These are phyloP conservation scores for Claviceps maximensis DNA, from an alignment of 2,329 filamentous ascomycete genomes.

Conservation along the genomic window DNA sequence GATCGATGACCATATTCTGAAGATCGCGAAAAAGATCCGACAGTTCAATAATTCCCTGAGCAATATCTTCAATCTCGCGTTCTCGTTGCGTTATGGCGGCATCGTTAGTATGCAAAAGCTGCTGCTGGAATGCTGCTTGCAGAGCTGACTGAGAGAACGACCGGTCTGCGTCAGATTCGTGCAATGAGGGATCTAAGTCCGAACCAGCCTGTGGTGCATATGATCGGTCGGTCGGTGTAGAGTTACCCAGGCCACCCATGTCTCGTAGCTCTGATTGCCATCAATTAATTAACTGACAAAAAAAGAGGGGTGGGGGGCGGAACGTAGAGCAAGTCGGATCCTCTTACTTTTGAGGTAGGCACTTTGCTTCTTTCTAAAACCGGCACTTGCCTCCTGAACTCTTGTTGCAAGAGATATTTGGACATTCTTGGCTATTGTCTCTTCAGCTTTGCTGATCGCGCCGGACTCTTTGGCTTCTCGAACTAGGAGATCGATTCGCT, in stretches of 20 bases:
- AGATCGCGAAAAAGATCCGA: slow-evolving; percentile 94
- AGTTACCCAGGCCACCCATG: slow-evolving; percentile 45
- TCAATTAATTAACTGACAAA: background rate
- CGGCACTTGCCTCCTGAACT: slow-evolving; percentile 83
- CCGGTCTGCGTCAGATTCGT: slow-evolving; percentile 88
- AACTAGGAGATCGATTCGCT: slow-evolving; percentile 78
- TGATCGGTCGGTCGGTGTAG: slow-evolving; percentile 38
- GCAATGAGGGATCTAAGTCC: slow-evolving; percentile 74
- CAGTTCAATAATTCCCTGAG: slow-evolving; percentile 93
- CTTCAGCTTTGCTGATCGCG: slow-evolving; percentile 66
- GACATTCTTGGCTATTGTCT: slow-evolving; percentile 92
- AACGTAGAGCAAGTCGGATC: slow-evolving; percentile 3
- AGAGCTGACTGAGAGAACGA: slow-evolving; percentile 84
- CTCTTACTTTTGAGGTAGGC: slow-evolving; percentile 78
- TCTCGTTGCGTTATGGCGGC: slow-evolving; percentile 80
- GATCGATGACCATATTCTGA: slow-evolving; percentile 88
- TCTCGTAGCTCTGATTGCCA: slow-evolving; percentile 54
- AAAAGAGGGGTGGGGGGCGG: background rate
- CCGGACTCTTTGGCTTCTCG: slow-evolving; percentile 62
- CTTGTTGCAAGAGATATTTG: slow-evolving; percentile 79
- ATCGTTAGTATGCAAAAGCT: slow-evolving; percentile 62
- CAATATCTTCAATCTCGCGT: slow-evolving; percentile 93
- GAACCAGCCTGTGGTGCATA: slow-evolving; percentile 35
- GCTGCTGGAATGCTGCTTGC: slow-evolving; percentile 60
- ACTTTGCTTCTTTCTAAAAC: slow-evolving; percentile 94